Evolutionary conservation across 208 protist species (phyloP), one percentile per base, ranked within the genome.

Genomic region (Novymonas esmeraldas): DNA sequence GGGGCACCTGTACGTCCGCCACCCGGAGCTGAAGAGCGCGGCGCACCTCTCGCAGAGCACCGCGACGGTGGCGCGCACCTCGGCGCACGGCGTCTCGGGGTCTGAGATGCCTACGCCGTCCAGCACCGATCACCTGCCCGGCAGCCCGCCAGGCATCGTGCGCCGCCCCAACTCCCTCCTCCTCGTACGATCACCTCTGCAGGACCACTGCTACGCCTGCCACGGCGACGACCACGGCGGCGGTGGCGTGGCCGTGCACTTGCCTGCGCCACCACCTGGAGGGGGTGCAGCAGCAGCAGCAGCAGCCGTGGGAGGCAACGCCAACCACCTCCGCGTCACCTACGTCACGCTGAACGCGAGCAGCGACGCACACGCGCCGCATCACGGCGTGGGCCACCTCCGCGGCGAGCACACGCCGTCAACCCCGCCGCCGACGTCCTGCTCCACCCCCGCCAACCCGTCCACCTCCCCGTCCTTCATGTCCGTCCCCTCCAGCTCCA

Each of bases 91-190:
- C 22, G 54, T 78, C 26, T 64, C 72, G 0, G 45, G 46, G 52
- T 78, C 72, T 0, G 72, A 72, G 31, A 26, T 68, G 14, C 64
- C 59, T 11, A 78, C 72, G 16, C 72, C 72, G 33, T 34, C 62
- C 24, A 78, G 61, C 72, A 31, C 42, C 9, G 64, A 50, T 0
- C 29, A 67, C 20, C 41, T 29, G 13, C 48, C 39, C 49, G 28
- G 44, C 20, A 29, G 7, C 6, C 9, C 57, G 1, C 57, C 38
- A 26, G 42, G 66, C 66, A 39, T 16, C 24, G 36, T 51, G 36
- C 49, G 46, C n/a, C 66, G 54, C 3, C 66, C 46, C 10, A 64
- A 64, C 57, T 72, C 66, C 0, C 46, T 72, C 2, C 38, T 72
- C 14, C 56, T 72, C 20, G 16, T 72, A 2, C 66, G 66, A 5